A percentile compares a stretch with the other conserved stretches of the same genome.
These are phyloP conservation scores for Nadsonia fulvescens DNA, from an alignment of 805 yeast genomes.

Conservation along the genomic window DNA sequence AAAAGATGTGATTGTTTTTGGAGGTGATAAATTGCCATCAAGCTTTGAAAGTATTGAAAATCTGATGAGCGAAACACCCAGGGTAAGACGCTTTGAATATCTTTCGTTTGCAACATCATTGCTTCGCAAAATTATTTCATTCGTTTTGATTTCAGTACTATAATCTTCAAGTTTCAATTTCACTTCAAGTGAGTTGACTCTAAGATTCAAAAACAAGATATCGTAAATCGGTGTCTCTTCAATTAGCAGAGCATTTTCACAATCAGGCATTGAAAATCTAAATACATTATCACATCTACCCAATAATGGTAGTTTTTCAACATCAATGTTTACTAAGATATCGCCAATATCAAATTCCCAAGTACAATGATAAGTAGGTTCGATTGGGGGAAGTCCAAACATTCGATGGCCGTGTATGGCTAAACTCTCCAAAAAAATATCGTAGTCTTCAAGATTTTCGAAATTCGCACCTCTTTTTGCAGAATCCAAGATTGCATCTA, in stretches of 20 bases:
- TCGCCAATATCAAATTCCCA: slow-evolving; percentile 72
- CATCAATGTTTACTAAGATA: slow-evolving; percentile 31
- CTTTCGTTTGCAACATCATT: slow-evolving; percentile 57
- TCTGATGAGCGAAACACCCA: slow-evolving; percentile 30
- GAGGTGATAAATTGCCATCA: too few species aligned
- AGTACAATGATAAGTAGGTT: slow-evolving; percentile 73
- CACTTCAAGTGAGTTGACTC: slow-evolving; percentile 30
- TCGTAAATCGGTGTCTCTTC: slow-evolving; percentile 44
- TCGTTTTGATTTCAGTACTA: slow-evolving; percentile 12
- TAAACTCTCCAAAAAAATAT: slow-evolving; percentile 39
- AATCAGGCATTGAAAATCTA: slow-evolving; percentile 47
- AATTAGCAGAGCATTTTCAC: slow-evolving; percentile 54
- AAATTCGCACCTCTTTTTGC: too few species aligned
- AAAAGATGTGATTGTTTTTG: slow-evolving; percentile 27
- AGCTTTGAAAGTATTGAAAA: too few species aligned
- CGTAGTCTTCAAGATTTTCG: slow-evolving; percentile 14
- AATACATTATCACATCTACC: slow-evolving; percentile 28
- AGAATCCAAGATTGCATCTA: slow-evolving; percentile 8
- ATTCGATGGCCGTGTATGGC: slow-evolving; percentile 72
- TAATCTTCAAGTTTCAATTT: slow-evolving; percentile 21
- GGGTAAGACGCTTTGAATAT: slow-evolving; percentile 37
- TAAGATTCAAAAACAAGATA: slow-evolving; percentile 44
- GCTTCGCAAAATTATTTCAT: slow-evolving; percentile 22
- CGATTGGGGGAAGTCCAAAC: slow-evolving; percentile 82
- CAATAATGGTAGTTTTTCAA: slow-evolving; percentile 14